These are phyloP conservation scores for Monilinia fructicola DNA, from an alignment of 2,329 filamentous ascomycete genomes.

Conservation along the genomic window DNA sequence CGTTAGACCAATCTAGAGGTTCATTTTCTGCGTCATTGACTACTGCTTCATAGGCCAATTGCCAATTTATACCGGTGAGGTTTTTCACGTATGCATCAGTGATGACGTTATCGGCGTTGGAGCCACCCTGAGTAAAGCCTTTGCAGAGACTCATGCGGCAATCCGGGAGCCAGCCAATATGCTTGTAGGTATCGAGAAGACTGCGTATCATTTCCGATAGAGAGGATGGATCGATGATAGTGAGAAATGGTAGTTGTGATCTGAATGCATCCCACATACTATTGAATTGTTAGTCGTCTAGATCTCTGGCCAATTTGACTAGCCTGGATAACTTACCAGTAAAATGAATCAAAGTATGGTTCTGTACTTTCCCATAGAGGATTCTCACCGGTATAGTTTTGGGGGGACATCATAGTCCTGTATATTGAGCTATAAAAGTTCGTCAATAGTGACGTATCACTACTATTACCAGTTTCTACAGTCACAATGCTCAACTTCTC, in stretches of 20 bases:
- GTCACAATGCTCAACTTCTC: conserved; percentile 59
- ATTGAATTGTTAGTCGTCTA: background rate
- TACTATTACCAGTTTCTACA: conserved; percentile 52
- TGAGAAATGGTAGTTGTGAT: conserved; percentile 66
- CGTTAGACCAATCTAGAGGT: conserved; percentile 66
- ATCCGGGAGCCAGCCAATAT: conserved; percentile 49
- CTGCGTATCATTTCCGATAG: conserved; percentile 68
- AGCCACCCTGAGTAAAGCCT: conserved; percentile 70
- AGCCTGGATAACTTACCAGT: conserved; percentile 45
- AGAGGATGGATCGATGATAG: conserved; percentile 62
- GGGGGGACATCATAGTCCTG: conserved; percentile 66
- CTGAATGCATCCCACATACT: conserved; percentile 72
- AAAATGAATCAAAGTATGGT: conserved; percentile 71
- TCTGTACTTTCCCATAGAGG: conserved; percentile 63
- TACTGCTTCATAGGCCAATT: conserved; percentile 66
- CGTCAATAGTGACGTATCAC: conserved; percentile 50
- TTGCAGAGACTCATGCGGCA: conserved; percentile 67
- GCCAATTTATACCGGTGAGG: conserved; percentile 67
- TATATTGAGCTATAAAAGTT: conserved; percentile 71
- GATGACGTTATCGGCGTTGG: conserved; percentile 69
- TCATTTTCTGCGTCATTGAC: conserved; percentile 55
- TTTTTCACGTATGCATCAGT: conserved; percentile 68
- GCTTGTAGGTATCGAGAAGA: conserved; percentile 67
- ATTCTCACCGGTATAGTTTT: conserved; percentile 74
- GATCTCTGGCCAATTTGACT: conserved; percentile 43